These are phyloP conservation scores for Phoma sp. DNA, from an alignment of 2,329 filamentous ascomycete genomes.

Conservation along the genomic window DNA sequence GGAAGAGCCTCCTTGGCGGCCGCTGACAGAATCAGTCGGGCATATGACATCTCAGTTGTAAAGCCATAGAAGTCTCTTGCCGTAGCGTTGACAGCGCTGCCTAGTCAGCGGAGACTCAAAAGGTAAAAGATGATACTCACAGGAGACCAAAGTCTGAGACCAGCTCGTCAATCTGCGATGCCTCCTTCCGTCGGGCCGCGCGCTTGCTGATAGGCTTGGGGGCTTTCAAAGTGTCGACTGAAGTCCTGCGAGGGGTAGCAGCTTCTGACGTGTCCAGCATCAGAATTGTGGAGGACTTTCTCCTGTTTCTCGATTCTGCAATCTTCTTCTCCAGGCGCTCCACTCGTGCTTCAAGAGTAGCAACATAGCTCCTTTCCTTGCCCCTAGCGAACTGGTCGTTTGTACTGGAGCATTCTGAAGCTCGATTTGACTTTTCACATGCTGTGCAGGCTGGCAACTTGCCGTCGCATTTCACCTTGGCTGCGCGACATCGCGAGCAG, in stretches of 20 bases:
- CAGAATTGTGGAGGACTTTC: slow-evolving; percentile 74
- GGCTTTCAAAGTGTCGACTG: slow-evolving; percentile 42
- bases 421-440: slow-evolving; percentile 88
- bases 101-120: slow-evolving; percentile 12
- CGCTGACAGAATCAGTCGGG: slow-evolving; percentile 83
- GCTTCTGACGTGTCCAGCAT: slow-evolving; percentile 64
- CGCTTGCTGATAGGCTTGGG: slow-evolving; percentile 44
- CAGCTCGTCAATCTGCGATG: slow-evolving; percentile 86
- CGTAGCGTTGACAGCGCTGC: slow-evolving; percentile 88
- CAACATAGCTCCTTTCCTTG: slow-evolving; percentile 96
- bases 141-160: slow-evolving; percentile 93
- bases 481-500: slow-evolving; percentile 81
- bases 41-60: slow-evolving; percentile 88
- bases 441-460: slow-evolving; percentile 94
- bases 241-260: slow-evolving; percentile 58
- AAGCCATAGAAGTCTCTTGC: slow-evolving; percentile 92
- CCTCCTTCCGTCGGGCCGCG: slow-evolving; percentile 66
- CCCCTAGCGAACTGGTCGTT: slow-evolving; percentile 96
- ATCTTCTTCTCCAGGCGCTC: slow-evolving; percentile 86
- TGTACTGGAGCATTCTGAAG: slow-evolving; percentile 86
- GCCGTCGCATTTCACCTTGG: slow-evolving; percentile 98
- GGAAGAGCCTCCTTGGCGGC: slow-evolving; percentile 76
- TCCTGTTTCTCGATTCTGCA: slow-evolving; percentile 66
- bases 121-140: slow-evolving; percentile 57
- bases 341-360: slow-evolving; percentile 88